Conservation (phyloP, 306 rosid species). For the Vigna mungo region DNA sequence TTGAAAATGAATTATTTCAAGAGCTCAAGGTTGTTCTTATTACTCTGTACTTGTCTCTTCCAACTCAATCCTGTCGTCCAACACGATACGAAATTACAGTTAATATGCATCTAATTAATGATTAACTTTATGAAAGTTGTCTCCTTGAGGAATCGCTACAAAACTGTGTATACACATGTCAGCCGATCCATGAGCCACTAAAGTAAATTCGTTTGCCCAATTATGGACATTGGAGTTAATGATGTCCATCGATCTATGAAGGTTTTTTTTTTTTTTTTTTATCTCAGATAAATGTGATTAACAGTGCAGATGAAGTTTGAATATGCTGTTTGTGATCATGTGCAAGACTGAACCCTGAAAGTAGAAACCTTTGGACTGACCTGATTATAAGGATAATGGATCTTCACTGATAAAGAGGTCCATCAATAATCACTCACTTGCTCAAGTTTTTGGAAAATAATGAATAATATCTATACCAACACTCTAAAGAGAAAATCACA, state of each 20-base stretch:
- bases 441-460: no score
- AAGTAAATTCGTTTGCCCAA: background rate
- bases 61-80: conserved; percentile 25
- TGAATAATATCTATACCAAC: no score
- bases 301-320: conserved; percentile 1
- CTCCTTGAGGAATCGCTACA: background rate
- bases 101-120: background rate
- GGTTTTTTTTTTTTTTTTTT: no score
- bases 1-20: background rate
- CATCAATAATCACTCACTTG: no score
- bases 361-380: background rate
- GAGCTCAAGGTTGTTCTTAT: conserved; percentile 37
- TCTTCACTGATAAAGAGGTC: no score
- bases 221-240: background rate
- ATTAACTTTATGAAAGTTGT: background rate
- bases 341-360: conserved; percentile 18
- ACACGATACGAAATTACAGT: background rate
- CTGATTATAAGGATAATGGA: no score
- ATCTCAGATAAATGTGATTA: conserved; percentile 3
- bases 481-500: no score
- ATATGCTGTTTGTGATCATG: conserved; percentile 38
- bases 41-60: conserved; percentile 41
- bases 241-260: background rate
- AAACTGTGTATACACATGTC: conserved; percentile 1
- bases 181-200: background rate